Conservation (phyloP, 768 basidiomycete species). For the Amanita fuliginea region DNA sequence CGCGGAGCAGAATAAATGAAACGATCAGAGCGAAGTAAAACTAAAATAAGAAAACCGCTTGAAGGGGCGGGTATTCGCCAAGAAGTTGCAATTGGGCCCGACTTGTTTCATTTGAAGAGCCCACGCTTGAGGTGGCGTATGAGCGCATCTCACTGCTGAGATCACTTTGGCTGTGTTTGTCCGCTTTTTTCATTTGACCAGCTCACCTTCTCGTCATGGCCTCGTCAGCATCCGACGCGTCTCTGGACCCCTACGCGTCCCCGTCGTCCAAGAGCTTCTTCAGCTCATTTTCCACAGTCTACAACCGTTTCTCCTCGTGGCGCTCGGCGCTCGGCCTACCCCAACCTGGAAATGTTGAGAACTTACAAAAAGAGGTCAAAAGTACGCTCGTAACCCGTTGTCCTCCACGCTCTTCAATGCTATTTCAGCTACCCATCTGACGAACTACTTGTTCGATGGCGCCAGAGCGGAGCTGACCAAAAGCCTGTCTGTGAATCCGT, state of each 20-base stretch:
- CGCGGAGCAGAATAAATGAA: conserved; percentile 10
- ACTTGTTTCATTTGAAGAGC: too few relatives aligned
- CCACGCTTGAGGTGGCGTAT: too few relatives aligned
- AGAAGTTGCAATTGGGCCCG: too few relatives aligned
- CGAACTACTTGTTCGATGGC: conserved; percentile 96
- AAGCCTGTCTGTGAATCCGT: conserved; percentile 84
- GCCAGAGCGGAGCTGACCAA: conserved; percentile 94
- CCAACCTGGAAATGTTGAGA: conserved; percentile 90
- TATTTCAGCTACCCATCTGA: conserved; percentile 70
- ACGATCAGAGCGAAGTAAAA: neutral
- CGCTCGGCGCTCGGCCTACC: conserved; percentile 72
- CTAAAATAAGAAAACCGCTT: neutral
- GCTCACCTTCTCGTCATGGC: conserved; percentile 25
- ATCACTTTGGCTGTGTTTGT: conserved; percentile 22
- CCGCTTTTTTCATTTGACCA: conserved; percentile 24
- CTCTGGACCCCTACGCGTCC: conserved; percentile 25
- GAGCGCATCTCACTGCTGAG: too few relatives aligned
- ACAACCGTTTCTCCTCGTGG: conserved; percentile 72
- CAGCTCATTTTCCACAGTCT: conserved; percentile 41
- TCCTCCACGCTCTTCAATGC: conserved; percentile 4
- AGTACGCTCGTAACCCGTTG: conserved; percentile 31
- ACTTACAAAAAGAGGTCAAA: conserved; percentile 88
- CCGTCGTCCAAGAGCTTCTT: conserved; percentile 25
- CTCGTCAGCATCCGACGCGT: conserved; percentile 13
- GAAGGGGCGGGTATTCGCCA: too few relatives aligned